phyloP scores from a whole-genome alignment of 2,329 filamentous ascomycete genomes.

The Cladophialophora exuberans region DNA sequence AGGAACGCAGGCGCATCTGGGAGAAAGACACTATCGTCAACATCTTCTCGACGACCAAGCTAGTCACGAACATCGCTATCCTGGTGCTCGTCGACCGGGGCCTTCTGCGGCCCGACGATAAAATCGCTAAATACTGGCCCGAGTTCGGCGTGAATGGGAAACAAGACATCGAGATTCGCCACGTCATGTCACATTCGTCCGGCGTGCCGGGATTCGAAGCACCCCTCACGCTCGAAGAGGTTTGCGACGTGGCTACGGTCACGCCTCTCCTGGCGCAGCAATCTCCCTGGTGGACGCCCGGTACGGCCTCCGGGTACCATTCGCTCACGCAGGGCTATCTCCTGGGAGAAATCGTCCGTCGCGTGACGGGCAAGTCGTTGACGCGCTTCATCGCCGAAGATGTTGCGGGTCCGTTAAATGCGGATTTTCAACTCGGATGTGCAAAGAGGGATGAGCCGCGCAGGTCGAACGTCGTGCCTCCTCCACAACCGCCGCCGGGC shows the following conservation, averaged over 20 bases:
- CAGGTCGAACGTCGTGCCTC: constrained; percentile 36
- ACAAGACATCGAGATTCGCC: constrained; percentile 34
- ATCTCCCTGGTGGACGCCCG: constrained; percentile 49
- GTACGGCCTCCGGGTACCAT: constrained; percentile 49
- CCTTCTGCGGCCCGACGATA: constrained; percentile 34
- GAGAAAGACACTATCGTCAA: constrained; percentile 24
- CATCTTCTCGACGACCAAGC: constrained; percentile 38
- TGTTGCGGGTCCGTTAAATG: constrained; percentile 25
- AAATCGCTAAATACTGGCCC: constrained; percentile 39
- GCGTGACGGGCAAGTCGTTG: constrained; percentile 24
- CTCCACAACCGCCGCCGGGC: constrained; percentile 7
- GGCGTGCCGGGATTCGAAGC: constrained; percentile 38
- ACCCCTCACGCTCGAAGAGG: constrained; percentile 36
- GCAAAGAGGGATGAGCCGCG: constrained; percentile 22
- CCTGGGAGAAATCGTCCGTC: constrained; percentile 27
- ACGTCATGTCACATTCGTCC: constrained; percentile 27
- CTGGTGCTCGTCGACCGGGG: constrained; percentile 36
- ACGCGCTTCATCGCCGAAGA: constrained; percentile 29
- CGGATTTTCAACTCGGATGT: constrained; percentile 30
- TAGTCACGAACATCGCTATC: constrained; percentile 34
- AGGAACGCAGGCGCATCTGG: constrained; percentile 31
- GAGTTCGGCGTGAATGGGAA: constrained; percentile 40
- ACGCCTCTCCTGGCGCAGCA: constrained; percentile 44
- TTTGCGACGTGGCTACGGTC: constrained; percentile 38
- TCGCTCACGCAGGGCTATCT: constrained; percentile 36